Evolutionary conservation across 352 stramenopile species (phyloP).

Genomic region (Phytophthora multivora): DNA sequence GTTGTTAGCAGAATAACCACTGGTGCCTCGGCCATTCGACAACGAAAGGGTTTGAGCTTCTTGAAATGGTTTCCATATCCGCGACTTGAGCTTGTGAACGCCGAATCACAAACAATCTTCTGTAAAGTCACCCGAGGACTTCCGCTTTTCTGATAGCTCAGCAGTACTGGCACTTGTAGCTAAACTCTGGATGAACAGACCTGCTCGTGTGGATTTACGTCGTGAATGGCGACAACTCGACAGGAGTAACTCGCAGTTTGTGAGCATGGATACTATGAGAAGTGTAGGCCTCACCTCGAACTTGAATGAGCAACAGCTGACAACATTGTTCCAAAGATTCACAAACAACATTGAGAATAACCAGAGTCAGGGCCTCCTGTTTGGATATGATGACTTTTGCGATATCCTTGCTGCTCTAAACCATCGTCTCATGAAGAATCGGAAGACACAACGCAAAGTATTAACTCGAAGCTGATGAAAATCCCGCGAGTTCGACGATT

Average conservation of each 20-base stretch:
- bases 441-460: slow-evolving; percentile 1
- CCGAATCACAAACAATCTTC: slow-evolving; percentile 75
- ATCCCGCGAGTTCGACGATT: slow-evolving; percentile 27
- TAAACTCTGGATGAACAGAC: slow-evolving; percentile 23
- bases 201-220: slow-evolving; percentile 33
- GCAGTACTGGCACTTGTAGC: slow-evolving; percentile 35
- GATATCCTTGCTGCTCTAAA: slow-evolving; percentile 44
- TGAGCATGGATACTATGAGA: slow-evolving; percentile 35
- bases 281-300: slow-evolving; percentile 19
- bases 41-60: too few relatives aligned
- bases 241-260: slow-evolving; percentile 1
- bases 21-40: too few relatives aligned
- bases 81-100: slow-evolving; percentile 71
- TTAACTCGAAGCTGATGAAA: slow-evolving; percentile 40
- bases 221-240: slow-evolving; percentile 48
- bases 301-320: slow-evolving; percentile 66
- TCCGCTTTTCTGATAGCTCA: slow-evolving; percentile 60
- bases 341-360: slow-evolving; percentile 8
- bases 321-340: slow-evolving; percentile 66
- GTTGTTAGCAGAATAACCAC: too few relatives aligned
- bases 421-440: slow-evolving; percentile 6
- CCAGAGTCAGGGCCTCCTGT: slow-evolving; percentile 16
- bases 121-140: slow-evolving; percentile 76
- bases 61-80: slow-evolving; percentile 72
- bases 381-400: slow-evolving; percentile 69